Evolutionary conservation across 441 rosid genomes (phyloP).

Genomic region (Oxalis stricta): DNA sequence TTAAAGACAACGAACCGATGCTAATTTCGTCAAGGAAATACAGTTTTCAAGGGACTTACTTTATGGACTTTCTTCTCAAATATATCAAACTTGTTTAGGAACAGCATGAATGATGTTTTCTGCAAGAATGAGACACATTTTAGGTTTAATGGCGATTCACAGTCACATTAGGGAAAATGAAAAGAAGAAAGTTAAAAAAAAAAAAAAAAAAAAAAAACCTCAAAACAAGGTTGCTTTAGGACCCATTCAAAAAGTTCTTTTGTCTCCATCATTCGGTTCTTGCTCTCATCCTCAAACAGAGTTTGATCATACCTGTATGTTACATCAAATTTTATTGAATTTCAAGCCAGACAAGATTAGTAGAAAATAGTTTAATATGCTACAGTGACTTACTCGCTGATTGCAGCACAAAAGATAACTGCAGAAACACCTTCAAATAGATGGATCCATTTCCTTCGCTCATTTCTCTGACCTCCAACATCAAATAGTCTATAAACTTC

Average conservation of each 20-base stretch:
- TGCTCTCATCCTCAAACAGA: constrained; percentile 80
- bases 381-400: constrained; percentile 78
- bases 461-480: constrained; percentile 96
- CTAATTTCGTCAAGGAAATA: not conserved
- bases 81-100: constrained; percentile 87
- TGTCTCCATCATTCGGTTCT: constrained; percentile 87
- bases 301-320: constrained; percentile 88
- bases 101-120: constrained; percentile 97
- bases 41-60: constrained; percentile 24
- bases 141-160: not conserved
- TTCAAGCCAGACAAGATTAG: not conserved
- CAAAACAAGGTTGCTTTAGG: constrained; percentile 92
- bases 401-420: constrained; percentile 91
- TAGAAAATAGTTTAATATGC: not conserved
- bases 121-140: constrained; percentile 19
- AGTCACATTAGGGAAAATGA: not conserved
- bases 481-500: constrained; percentile 95
- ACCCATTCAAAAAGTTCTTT: constrained; percentile 94
- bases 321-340: not conserved
- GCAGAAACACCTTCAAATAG: constrained; percentile 98
- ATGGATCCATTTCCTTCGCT: constrained; percentile 99
- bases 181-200: not conserved
- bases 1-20: not conserved
- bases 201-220: constrained; percentile 29
- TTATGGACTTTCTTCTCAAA: constrained; percentile 87